Evolutionary conservation across 1,284 basidiomycete genomes (phyloP).

Genomic region (Spongiforma sp.): DNA sequence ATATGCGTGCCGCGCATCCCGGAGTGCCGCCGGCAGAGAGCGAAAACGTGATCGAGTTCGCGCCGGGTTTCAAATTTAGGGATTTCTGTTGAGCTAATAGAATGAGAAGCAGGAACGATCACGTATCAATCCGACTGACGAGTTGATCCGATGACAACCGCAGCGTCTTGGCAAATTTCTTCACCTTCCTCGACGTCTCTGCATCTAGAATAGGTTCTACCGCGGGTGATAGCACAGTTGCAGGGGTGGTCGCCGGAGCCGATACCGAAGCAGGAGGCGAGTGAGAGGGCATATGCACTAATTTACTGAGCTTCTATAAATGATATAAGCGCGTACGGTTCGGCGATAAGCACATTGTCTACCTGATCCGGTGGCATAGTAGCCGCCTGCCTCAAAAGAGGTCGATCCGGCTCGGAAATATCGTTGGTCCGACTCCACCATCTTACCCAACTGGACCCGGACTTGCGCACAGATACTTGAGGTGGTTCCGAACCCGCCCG

Average conservation of each 20-base stretch:
- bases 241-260: conserved; percentile 34
- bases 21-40: conserved; percentile 89
- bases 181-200: conserved; percentile 21
- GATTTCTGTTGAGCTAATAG: conserved; percentile 63
- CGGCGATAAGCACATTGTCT: neutral
- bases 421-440: conserved; percentile 74
- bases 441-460: conserved; percentile 72
- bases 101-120: conserved; percentile 2
- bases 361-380: conserved; percentile 29
- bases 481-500: conserved; percentile 46
- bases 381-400: conserved; percentile 22
- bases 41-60: conserved; percentile 95
- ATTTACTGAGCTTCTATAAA: conserved; percentile 18
- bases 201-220: conserved; percentile 28
- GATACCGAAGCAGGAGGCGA: conserved; percentile 24
- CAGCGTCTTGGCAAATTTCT: conserved; percentile 90
- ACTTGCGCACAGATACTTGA: conserved; percentile 41
- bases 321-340: conserved; percentile 7
- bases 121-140: conserved; percentile 43
- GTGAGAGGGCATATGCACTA: conserved; percentile 1
- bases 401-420: conserved; percentile 27
- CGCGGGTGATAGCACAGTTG: conserved; percentile 21
- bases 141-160: conserved; percentile 86
- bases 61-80: conserved; percentile 85
- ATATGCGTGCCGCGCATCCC: conserved; percentile 92